Evolutionary conservation across 2,329 filamentous ascomycete species (phyloP).

Genomic region (Drechslerella dactyloides): DNA sequence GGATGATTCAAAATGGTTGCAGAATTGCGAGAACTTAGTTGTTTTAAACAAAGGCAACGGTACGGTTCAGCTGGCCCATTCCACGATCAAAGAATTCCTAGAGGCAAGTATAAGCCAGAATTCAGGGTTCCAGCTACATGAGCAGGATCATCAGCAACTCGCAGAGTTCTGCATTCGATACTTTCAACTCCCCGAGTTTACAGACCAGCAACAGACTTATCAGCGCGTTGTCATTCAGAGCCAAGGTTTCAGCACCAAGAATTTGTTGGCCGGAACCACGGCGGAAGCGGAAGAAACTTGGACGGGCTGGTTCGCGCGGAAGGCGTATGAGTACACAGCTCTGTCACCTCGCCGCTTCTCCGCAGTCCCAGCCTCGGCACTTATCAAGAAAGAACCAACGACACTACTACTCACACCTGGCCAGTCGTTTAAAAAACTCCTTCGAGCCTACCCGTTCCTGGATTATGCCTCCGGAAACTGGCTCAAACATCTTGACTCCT

Average conservation of each 20-base stretch:
- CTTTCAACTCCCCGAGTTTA: conserved; percentile 24
- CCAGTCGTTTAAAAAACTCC: conserved; percentile 11
- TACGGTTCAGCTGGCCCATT: conserved; percentile 29
- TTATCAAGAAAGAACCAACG: background rate
- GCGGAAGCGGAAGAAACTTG: background rate
- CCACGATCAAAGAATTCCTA: conserved; percentile 24
- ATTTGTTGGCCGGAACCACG: background rate
- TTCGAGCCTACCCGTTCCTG: conserved; percentile 10
- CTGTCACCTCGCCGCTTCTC: background rate
- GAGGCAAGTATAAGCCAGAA: background rate
- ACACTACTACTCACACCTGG: background rate
- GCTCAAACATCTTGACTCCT: conserved; percentile 11
- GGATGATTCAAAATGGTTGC: conserved; percentile 32
- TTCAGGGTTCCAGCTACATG: background rate
- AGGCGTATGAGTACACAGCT: background rate
- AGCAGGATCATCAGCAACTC: background rate
- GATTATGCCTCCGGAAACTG: conserved; percentile 27
- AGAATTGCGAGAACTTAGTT: conserved; percentile 35
- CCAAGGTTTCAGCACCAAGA: background rate
- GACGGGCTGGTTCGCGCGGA: conserved; percentile 10
- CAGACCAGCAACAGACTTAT: background rate
- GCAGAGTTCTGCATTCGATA: conserved; percentile 13
- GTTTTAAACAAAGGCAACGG: background rate
- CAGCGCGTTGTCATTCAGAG: background rate
- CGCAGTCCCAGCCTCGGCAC: background rate